A percentile compares a stretch with the other conserved stretches of the same genome.
phyloP scores from a whole-genome alignment of 805 yeast genomes.

The Cyberlindnera suaveolens region DNA sequence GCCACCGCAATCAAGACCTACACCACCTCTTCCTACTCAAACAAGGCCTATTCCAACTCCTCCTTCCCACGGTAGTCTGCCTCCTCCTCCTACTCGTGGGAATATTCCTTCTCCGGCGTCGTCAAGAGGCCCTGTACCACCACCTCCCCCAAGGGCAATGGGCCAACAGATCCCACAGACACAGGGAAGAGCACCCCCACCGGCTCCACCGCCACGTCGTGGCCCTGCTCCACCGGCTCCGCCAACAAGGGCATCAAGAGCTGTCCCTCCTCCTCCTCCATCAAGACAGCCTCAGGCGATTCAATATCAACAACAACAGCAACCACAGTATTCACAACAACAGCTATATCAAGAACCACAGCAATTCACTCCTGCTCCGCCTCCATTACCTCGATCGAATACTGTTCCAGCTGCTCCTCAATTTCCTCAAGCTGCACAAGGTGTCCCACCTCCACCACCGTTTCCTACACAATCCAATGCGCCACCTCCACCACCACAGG shows the following conservation, averaged over 20 bases:
- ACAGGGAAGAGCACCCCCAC: constrained; percentile 13
- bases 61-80: constrained; percentile 1
- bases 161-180: constrained; percentile 5
- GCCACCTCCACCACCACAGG: constrained; percentile 26
- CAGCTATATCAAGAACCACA: constrained; percentile 22
- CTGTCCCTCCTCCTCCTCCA: constrained; percentile 22
- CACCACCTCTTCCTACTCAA: neutral
- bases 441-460: constrained; percentile 15
- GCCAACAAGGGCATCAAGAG: constrained; percentile 17
- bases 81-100: constrained; percentile 6
- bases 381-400: constrained; percentile 24
- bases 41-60: constrained; percentile 7
- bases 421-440: constrained; percentile 4
- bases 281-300: constrained; percentile 14
- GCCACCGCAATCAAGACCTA: neutral
- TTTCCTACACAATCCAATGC: constrained; percentile 24
- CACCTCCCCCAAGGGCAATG: constrained; percentile 10
- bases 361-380: constrained; percentile 12
- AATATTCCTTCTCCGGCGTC: constrained; percentile 9
- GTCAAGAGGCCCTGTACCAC: constrained; percentile 10
- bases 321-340: constrained; percentile 18
- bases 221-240: constrained; percentile 23
- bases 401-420: constrained; percentile 15
- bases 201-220: constrained; percentile 22
- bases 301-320: constrained; percentile 17